Conservation (phyloP, 805 yeast species). For the Saccharomyces kudriavzevii region DNA sequence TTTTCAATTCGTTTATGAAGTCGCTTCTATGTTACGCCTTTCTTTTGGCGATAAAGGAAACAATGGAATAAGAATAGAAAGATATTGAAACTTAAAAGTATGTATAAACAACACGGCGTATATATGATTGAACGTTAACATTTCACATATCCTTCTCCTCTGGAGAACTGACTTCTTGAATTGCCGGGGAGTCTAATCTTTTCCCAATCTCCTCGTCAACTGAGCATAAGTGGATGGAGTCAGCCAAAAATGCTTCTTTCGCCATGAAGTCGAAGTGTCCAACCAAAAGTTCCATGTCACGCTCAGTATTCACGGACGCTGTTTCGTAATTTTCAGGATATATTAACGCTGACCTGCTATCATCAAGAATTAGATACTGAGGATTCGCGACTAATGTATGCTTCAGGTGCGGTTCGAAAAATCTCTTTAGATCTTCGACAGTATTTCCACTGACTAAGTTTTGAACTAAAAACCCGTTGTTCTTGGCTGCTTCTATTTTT, state of each 20-base stretch:
- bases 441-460: conserved; percentile 50
- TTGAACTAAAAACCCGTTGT: conserved; percentile 47
- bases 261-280: conserved; percentile 25
- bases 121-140: background rate
- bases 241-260: conserved; percentile 21
- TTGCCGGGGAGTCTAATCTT: conserved; percentile 5
- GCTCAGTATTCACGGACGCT: conserved; percentile 35
- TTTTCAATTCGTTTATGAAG: background rate
- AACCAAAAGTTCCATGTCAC: conserved; percentile 36
- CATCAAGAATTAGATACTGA: conserved; percentile 9
- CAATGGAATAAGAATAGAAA: background rate
- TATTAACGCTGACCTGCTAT: conserved; percentile 10
- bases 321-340: conserved; percentile 31
- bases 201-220: conserved; percentile 9
- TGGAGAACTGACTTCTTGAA: background rate
- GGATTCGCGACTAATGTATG: conserved; percentile 25
- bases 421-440: conserved; percentile 35
- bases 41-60: background rate
- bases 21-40: background rate
- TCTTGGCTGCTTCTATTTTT: conserved; percentile 25
- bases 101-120: background rate
- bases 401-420: conserved; percentile 26
- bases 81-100: background rate
- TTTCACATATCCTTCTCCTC: background rate
- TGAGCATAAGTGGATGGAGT: conserved; percentile 16